phyloP scores from a whole-genome alignment of 2,329 filamentous ascomycete species.

The Metarhizium robertsii region DNA sequence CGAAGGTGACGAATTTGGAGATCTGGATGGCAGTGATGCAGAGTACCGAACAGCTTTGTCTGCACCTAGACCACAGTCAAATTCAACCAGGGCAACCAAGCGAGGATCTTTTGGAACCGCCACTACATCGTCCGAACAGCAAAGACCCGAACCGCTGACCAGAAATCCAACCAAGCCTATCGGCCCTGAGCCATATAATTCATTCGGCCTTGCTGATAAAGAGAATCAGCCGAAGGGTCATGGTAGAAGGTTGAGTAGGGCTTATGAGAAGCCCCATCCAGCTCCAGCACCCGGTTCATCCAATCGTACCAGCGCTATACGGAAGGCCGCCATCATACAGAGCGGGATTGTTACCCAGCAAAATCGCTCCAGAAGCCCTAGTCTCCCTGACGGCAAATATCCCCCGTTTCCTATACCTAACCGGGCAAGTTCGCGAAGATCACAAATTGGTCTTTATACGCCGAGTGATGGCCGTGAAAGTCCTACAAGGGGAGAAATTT shows the following conservation, averaged over 20 bases:
- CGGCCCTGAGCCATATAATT: constrained; percentile 36
- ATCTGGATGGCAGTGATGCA: constrained; percentile 53
- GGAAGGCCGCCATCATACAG: constrained; percentile 71
- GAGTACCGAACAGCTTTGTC: constrained; percentile 59
- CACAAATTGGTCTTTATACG: constrained; percentile 54
- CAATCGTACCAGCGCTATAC: constrained; percentile 53
- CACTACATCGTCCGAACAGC: constrained; percentile 34
- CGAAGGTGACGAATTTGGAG: constrained; percentile 53
- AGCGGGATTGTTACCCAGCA: constrained; percentile 65
- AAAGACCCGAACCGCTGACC: constrained; percentile 17
- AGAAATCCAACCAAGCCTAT: constrained; percentile 24
- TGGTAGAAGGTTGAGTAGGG: constrained; percentile 23
- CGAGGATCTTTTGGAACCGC: constrained; percentile 30
- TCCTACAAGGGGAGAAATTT: constrained; percentile 55
- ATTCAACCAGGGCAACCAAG: constrained; percentile 28
- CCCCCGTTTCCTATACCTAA: constrained; percentile 91
- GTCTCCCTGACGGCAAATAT: constrained; percentile 45
- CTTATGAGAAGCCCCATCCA: constrained; percentile 28
- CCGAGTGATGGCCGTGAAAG: constrained; percentile 67
- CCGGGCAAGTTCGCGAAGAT: constrained; percentile 75
- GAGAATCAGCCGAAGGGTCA: constrained; percentile 15
- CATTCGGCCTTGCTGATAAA: constrained; percentile 27
- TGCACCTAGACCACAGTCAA: constrained; percentile 45
- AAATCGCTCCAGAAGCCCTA: constrained; percentile 55
- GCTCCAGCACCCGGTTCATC: constrained; percentile 18